A percentile compares a stretch with the other conserved stretches of the same genome.
Evolutionary conservation across 352 stramenopile genomes (phyloP).

Genomic region (Blastocystis hominis): DNA sequence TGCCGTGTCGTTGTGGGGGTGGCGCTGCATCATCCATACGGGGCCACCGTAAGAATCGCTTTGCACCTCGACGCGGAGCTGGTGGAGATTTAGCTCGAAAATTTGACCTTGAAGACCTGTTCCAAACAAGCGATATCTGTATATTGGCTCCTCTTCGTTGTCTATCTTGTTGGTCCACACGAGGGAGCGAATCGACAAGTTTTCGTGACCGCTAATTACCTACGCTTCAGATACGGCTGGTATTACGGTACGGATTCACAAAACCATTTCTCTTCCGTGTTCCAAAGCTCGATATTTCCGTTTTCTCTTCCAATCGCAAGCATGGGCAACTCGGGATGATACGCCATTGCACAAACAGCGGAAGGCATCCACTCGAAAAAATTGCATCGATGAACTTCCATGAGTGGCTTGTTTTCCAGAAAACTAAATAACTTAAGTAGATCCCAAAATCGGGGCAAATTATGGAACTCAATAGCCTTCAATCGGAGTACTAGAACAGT

Average conservation of each 20-base stretch:
- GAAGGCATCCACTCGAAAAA: constrained; percentile 43
- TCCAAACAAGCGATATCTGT: constrained; percentile 47
- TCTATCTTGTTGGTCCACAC: background rate
- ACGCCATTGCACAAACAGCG: background rate
- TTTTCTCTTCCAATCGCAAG: constrained; percentile 28
- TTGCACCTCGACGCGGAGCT: background rate
- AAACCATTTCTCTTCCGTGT: constrained; percentile 52
- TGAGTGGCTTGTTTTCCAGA: background rate
- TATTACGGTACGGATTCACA: constrained; percentile 31
- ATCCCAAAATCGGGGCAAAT: too few species aligned
- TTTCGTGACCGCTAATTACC: constrained; percentile 37
- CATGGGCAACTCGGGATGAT: background rate
- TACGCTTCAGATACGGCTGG: background rate
- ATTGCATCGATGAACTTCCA: constrained; percentile 30
- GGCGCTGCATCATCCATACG: constrained; percentile 6
- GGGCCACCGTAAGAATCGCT: constrained; percentile 51
- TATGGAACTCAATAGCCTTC: too few species aligned
- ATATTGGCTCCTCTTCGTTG: background rate
- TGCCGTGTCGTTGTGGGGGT: constrained; percentile 1
- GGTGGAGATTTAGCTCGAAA: constrained; percentile 36
- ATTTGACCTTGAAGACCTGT: constrained; percentile 41
- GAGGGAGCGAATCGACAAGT: constrained; percentile 47
- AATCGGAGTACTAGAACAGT: too few species aligned
- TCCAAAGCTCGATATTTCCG: constrained; percentile 53
- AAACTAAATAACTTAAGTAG: background rate